These are phyloP conservation scores for Candida dubliniensis DNA, from an alignment of 1,139 yeast genomes.

Conservation along the genomic window DNA sequence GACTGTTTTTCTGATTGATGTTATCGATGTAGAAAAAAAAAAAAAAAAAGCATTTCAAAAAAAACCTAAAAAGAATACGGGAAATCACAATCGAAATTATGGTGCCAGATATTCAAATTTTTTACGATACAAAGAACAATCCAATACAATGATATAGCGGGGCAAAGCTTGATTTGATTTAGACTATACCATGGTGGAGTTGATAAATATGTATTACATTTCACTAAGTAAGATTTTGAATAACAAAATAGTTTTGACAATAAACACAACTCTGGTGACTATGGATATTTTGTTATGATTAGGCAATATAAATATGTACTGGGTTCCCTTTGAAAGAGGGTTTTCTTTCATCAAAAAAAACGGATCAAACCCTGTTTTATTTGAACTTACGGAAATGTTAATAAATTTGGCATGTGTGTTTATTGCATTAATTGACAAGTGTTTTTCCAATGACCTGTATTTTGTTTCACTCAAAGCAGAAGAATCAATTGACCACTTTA, in stretches of 20 bases:
- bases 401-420: background rate
- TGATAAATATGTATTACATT: too few species aligned
- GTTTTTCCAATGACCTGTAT: conserved; percentile 16
- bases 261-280: too few species aligned
- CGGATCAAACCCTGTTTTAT: background rate
- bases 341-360: background rate
- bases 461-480: conserved; percentile 28
- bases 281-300: too few species aligned
- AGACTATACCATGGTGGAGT: too few species aligned
- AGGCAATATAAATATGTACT: background rate
- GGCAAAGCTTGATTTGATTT: too few species aligned
- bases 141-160: too few species aligned
- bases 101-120: too few species aligned
- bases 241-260: too few species aligned
- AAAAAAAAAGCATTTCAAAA: background rate
- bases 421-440: background rate
- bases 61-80: too few species aligned
- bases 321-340: background rate
- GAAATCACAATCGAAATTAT: too few species aligned
- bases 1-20: background rate
- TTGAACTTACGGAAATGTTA: conserved; percentile 1
- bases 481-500: conserved; percentile 39
- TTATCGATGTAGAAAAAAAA: background rate
- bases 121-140: too few species aligned
- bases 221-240: too few species aligned